Evolutionary conservation across 2,329 filamentous ascomycete species (phyloP).

Genomic region (Hymenoscyphus repandus): DNA sequence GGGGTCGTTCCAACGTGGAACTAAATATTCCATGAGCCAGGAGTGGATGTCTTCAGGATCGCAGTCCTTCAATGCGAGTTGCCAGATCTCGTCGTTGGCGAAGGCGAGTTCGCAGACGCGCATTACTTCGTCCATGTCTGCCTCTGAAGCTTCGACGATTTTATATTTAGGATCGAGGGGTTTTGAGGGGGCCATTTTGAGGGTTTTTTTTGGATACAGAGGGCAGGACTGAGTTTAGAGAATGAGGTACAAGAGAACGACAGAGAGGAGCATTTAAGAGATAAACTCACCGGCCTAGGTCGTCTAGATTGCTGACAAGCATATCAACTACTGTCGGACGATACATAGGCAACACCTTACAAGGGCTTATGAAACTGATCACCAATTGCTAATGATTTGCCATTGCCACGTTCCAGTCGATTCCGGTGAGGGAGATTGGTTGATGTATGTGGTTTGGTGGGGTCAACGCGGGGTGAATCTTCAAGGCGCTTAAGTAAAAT

Average conservation of each 20-base stretch:
- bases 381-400: no score
- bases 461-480: no score
- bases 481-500: no score
- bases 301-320: no score
- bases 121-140: slow-evolving; percentile 17
- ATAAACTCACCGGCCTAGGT: no score
- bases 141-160: slow-evolving; percentile 6
- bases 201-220: neutral
- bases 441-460: no score
- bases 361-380: no score
- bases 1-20: slow-evolving; percentile 17
- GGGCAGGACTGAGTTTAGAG: neutral
- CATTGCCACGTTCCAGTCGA: no score
- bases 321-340: no score
- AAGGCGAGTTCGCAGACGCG: slow-evolving; percentile 12
- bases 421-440: no score
- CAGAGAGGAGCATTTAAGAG: neutral
- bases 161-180: slow-evolving; percentile 9
- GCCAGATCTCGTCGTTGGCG: slow-evolving; percentile 16
- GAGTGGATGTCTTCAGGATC: slow-evolving; percentile 13
- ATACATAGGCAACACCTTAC: no score
- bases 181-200: slow-evolving; percentile 1
- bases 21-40: slow-evolving; percentile 16
- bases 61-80: slow-evolving; percentile 8
- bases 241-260: neutral